Evolutionary conservation across 441 rosid genomes (phyloP).

Genomic region (Arabidopsis lyrata): DNA sequence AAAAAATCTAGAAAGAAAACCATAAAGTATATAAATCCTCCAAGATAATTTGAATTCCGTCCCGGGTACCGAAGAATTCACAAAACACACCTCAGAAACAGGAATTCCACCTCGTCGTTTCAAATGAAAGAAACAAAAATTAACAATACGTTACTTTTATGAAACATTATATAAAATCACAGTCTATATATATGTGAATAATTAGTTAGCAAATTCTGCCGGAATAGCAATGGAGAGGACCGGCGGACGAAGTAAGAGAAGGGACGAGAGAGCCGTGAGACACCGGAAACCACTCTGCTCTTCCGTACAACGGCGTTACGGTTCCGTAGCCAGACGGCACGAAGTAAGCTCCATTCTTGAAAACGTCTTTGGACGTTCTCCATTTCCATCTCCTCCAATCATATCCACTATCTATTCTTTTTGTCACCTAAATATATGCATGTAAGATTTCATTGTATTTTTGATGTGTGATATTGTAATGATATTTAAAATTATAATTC

Average conservation of each 20-base stretch:
- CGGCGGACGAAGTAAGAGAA: slow-evolving; percentile 57
- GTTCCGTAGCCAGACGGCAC: slow-evolving; percentile 67
- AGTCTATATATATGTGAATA: neutral
- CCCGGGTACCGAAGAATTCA: slow-evolving; percentile 39
- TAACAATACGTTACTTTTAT: slow-evolving; percentile 12
- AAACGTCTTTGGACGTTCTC: slow-evolving; percentile 65
- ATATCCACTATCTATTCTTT: slow-evolving; percentile 52
- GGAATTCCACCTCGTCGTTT: slow-evolving; percentile 22
- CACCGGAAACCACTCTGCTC: slow-evolving; percentile 51
- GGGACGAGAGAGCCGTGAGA: slow-evolving; percentile 60
- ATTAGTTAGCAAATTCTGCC: slow-evolving; percentile 55
- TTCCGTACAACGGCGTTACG: slow-evolving; percentile 51
- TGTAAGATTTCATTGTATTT: neutral
- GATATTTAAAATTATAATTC: no score
- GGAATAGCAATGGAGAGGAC: slow-evolving; percentile 60
- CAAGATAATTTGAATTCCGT: slow-evolving; percentile 35
- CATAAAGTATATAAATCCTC: neutral
- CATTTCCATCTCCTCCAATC: slow-evolving; percentile 62
- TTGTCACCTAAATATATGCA: slow-evolving; percentile 53
- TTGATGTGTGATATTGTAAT: no score
- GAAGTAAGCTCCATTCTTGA: slow-evolving; percentile 67
- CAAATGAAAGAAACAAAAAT: neutral
- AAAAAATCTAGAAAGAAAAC: neutral
- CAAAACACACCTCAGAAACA: slow-evolving; percentile 43
- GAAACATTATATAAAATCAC: neutral